Evolutionary conservation across 164 flowering plant genomes (phyloP).

Genomic region (Chloranthus sessilifolius): DNA sequence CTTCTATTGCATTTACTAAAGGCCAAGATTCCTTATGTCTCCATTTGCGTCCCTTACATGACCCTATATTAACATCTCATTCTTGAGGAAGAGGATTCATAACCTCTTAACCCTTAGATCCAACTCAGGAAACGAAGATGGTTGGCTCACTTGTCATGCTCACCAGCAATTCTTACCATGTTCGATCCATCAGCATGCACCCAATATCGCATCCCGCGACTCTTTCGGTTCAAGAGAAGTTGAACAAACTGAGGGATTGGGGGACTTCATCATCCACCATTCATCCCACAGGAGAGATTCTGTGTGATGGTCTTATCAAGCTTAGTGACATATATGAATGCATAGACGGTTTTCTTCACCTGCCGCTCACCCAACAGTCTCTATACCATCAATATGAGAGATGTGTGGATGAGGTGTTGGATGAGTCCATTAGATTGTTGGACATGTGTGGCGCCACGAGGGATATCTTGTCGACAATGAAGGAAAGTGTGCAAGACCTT

Average conservation of each 20-base stretch:
- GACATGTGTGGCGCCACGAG: conserved; percentile 25
- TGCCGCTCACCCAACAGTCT: conserved; percentile 15
- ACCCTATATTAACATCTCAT: neutral
- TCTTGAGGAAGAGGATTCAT: neutral
- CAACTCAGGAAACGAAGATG: conserved; percentile 2
- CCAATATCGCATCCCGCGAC: conserved; percentile 17
- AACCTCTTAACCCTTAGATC: neutral
- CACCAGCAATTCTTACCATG: conserved; percentile 10
- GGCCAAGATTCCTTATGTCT: conserved; percentile 8
- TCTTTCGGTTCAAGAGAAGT: conserved; percentile 6
- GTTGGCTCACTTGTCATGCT: neutral
- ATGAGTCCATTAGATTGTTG: conserved; percentile 31
- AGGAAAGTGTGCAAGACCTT: conserved; percentile 26
- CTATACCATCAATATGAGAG: conserved; percentile 10
- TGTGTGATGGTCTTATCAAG: neutral
- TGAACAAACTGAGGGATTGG: conserved; percentile 9
- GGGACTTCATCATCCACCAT: neutral
- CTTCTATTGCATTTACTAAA: conserved; percentile 6
- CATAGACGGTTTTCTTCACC: conserved; percentile 15
- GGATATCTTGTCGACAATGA: conserved; percentile 22
- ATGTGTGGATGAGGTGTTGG: conserved; percentile 24
- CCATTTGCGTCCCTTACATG: conserved; percentile 3
- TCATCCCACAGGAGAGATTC: conserved; percentile 2
- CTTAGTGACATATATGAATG: conserved; percentile 12
- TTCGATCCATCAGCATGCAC: conserved; percentile 22